phyloP scores from a whole-genome alignment of 2,329 filamentous ascomycete genomes.

The Fusarium redolens region DNA sequence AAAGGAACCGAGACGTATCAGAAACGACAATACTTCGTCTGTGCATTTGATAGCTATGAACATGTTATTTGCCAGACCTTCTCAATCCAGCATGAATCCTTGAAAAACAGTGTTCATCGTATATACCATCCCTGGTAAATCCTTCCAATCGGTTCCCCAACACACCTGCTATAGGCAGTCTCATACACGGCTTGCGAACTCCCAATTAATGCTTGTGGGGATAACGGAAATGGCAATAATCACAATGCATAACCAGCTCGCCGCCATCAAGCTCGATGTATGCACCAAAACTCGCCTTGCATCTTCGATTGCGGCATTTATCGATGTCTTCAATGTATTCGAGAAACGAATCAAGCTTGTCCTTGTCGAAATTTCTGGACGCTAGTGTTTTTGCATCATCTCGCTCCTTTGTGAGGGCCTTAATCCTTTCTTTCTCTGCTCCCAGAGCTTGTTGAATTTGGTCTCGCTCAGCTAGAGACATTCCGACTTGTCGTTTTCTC shows the following conservation, averaged over 20 bases:
- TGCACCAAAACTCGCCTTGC: background rate
- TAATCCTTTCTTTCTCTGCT: background rate
- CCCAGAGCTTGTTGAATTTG: background rate
- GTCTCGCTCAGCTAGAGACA: background rate
- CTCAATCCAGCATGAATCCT: no score
- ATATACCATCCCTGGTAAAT: no score
- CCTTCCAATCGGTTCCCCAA: no score
- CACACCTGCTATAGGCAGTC: no score
- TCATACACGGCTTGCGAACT: no score
- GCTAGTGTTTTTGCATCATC: no score
- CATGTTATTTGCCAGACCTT: background rate
- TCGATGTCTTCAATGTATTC: background rate
- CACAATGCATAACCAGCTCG: background rate
- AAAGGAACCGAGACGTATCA: background rate
- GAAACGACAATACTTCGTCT: background rate
- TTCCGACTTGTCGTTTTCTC: background rate
- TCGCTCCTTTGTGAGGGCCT: background rate
- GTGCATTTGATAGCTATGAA: background rate
- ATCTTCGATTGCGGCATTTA: background rate
- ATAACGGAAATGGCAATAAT: background rate
- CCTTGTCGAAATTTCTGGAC: background rate
- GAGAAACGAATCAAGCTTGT: background rate
- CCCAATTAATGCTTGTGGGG: background rate
- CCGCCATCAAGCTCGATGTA: background rate
- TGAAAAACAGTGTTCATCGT: no score